These are phyloP conservation scores for Fusarium sp. DNA, from an alignment of 2,329 filamentous ascomycete species.

Conservation along the genomic window DNA sequence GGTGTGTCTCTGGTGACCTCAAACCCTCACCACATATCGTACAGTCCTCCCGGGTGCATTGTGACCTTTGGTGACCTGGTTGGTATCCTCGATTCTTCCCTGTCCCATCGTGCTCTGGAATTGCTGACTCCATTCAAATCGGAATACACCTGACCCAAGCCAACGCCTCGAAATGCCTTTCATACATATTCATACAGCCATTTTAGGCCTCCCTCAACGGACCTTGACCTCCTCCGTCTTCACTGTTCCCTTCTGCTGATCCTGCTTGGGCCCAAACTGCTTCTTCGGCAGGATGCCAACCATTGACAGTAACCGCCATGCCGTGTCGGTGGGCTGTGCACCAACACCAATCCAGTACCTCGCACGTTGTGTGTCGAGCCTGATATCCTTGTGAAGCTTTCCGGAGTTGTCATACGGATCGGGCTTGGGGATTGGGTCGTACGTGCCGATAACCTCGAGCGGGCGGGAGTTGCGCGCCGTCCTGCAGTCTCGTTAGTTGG, in stretches of 20 bases:
- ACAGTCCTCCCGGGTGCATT: constrained; percentile 17
- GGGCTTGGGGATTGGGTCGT: constrained; percentile 75
- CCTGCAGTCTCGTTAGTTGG: constrained; percentile 57
- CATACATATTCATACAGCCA: constrained; percentile 46
- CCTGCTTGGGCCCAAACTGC: constrained; percentile 49
- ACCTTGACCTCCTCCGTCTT: constrained; percentile 47
- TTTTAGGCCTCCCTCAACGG: constrained; percentile 35
- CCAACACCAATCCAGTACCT: constrained; percentile 98
- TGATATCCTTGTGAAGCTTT: constrained; percentile 89
- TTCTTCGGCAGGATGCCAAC: constrained; percentile 63
- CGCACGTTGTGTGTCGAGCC: constrained; percentile 82
- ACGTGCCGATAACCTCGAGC: constrained; percentile 90
- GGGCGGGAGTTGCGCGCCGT: constrained; percentile 89
- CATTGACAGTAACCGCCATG: constrained; percentile 88
- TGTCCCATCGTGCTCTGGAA: constrained; percentile 1
- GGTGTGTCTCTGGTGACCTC: constrained; percentile 2
- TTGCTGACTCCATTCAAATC: constrained; percentile 14
- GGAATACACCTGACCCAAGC: constrained; percentile 33
- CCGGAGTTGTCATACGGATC: constrained; percentile 72
- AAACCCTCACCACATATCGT: constrained; percentile 22
- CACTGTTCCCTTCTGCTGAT: constrained; percentile 43
- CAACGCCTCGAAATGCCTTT: constrained; percentile 46
- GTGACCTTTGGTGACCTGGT: background rate
- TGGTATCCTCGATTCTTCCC: background rate
- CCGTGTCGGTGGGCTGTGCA: constrained; percentile 91